phyloP scores from a whole-genome alignment of 352 stramenopile species.

The Pythium folliculosum region DNA sequence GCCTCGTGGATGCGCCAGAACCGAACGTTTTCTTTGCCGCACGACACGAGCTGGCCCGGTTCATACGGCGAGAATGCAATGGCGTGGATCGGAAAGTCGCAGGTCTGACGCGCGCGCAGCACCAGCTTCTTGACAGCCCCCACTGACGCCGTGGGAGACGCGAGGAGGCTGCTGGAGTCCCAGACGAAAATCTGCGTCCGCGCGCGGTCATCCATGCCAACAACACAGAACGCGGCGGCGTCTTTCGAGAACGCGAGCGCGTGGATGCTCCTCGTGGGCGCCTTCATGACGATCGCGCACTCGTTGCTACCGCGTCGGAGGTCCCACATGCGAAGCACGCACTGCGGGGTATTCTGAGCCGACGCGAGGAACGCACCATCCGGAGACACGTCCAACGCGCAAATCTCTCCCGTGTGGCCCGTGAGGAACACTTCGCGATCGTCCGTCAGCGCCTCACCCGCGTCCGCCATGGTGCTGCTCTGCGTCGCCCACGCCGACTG shows the following conservation, averaged over 20 bases:
- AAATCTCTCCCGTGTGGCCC: constrained; percentile 30
- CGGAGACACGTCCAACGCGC: constrained; percentile 40
- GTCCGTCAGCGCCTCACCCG: constrained; percentile 5
- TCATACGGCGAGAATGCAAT: constrained; percentile 89
- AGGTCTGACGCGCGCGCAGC: constrained; percentile 82
- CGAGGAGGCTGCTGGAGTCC: constrained; percentile 44
- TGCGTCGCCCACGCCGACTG: neutral
- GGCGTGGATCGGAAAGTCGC: constrained; percentile 75
- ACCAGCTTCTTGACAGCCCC: constrained; percentile 25
- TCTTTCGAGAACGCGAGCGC: constrained; percentile 50
- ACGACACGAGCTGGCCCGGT: constrained; percentile 78
- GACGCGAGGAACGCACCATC: constrained; percentile 51
- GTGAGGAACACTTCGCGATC: constrained; percentile 30
- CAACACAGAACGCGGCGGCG: constrained; percentile 41
- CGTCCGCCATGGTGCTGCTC: neutral
- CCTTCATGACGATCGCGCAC: constrained; percentile 48
- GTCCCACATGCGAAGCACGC: constrained; percentile 61
- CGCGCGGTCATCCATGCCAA: constrained; percentile 61
- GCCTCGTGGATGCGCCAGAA: constrained; percentile 81
- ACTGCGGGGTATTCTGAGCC: constrained; percentile 33
- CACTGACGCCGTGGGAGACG: neutral
- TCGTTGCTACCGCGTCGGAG: constrained; percentile 34
- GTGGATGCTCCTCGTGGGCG: constrained; percentile 47
- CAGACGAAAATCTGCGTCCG: constrained; percentile 80
- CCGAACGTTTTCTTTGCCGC: constrained; percentile 90